Base-by-base conservation (phyloP, 176 grass and related monocot genomes). In the Carex myosuroides region DNA sequence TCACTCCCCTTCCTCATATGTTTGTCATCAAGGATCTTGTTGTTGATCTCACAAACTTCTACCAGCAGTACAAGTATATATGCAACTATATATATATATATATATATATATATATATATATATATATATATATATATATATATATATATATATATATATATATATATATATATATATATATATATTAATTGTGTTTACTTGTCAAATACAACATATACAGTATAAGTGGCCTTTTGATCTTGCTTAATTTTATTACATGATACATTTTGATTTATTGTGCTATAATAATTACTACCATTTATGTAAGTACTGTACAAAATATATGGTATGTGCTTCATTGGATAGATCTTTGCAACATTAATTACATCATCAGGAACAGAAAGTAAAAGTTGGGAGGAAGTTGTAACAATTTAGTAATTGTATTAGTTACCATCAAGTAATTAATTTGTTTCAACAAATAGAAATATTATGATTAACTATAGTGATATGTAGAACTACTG, bases 1-100 rank as follows among this genome's bases (percentile, higher is more conserved):
- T 98, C 69, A 98, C 89, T 85, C 92, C 86, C 60, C 92, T 97
- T 24, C 89, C 92, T 20, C 90, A 88, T 84, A 94, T 93, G 89
- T 91, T 81, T 85, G 92, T 94, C 46, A 81, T 94, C 16, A 93
- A 94, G 85, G 92, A 97, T 87, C 87, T 91, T 63, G 87, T 92
- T 41, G 90, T 92, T 2, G 89, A 94, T 80, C 90, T 97, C 67
- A 94, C 92, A 10, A 75, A 42, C 70, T 97, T 92, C 84, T 97
- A 90, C 79, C 92, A 93, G 58, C 90, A 92, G 60, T 89, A 94
- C 92, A 97, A 94, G 90, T 91, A 79, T 29, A 29, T 29, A 29
- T 29, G 26, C 26, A 26, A 26, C 26, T 26, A 29, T 29, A 29
- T 29, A 29, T 29, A 29, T 11, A 8, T n/a, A n/a, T n/a, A n/a